phyloP scores from a whole-genome alignment of 140 eudicot genomes.

The Cichorium intybus region DNA sequence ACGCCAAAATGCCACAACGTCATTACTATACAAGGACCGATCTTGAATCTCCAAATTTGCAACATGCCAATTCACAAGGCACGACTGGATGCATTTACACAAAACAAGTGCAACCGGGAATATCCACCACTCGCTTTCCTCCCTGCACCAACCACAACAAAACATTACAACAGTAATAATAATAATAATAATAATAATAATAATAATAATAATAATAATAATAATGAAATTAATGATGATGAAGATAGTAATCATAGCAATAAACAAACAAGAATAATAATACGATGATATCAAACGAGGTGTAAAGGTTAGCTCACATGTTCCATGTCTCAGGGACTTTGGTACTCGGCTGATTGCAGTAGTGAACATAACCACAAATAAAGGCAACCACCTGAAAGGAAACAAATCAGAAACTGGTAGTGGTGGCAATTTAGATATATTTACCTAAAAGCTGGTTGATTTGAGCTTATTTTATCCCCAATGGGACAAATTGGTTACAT shows the following conservation, averaged over 20 bases:
- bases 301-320: conserved; percentile 91
- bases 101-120: conserved; percentile 76
- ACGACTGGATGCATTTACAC: conserved; percentile 86
- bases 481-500: not conserved
- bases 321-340: conserved; percentile 60
- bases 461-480: not conserved
- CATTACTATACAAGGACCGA: conserved; percentile 83
- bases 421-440: not conserved
- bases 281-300: no score
- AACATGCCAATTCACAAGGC: conserved; percentile 90
- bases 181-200: no score
- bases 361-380: conserved; percentile 80
- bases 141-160: no score
- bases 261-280: no score
- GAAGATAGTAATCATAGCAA: conserved; percentile 78
- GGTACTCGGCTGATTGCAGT: conserved; percentile 60
- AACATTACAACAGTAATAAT: not conserved
- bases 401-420: not conserved
- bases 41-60: conserved; percentile 98
- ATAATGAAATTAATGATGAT: no score
- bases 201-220: no score
- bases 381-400: conserved; percentile 77
- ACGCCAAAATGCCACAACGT: conserved; percentile 85
- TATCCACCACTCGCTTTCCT: conserved; percentile 99
- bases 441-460: not conserved